phyloP scores from a whole-genome alignment of 768 basidiomycete genomes.

The Candolleomyces efflorescens region DNA sequence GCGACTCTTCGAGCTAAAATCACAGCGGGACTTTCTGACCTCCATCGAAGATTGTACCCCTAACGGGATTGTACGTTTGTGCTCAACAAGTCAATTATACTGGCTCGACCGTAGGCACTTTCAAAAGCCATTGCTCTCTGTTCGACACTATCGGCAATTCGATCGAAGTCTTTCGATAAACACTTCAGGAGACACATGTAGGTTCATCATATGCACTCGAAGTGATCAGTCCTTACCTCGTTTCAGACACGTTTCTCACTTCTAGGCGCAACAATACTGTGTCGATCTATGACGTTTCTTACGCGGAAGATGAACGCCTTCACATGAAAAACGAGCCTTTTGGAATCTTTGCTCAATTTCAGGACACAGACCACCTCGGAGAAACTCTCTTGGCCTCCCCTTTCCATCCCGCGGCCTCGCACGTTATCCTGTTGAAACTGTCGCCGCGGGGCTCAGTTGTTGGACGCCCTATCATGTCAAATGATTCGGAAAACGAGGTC shows the following conservation, averaged over 20 bases:
- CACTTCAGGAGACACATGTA: slow-evolving; percentile 27
- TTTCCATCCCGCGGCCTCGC: slow-evolving; percentile 12
- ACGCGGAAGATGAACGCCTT: slow-evolving; percentile 34
- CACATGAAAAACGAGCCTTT: slow-evolving; percentile 43
- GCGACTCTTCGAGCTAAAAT: neutral
- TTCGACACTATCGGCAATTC: slow-evolving; percentile 54
- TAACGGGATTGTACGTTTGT: slow-evolving; percentile 47
- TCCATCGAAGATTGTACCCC: slow-evolving; percentile 42
- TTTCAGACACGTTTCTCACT: slow-evolving; percentile 45
- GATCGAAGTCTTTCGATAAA: slow-evolving; percentile 53
- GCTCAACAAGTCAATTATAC: slow-evolving; percentile 56
- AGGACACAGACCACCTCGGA: neutral
- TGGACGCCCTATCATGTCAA: slow-evolving; percentile 36
- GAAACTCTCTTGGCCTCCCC: slow-evolving; percentile 23
- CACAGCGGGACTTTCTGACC: slow-evolving; percentile 41
- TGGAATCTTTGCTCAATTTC: slow-evolving; percentile 28
- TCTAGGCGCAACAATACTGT: slow-evolving; percentile 57
- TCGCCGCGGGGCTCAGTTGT: slow-evolving; percentile 40
- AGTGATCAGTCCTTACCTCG: neutral
- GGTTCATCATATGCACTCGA: neutral
- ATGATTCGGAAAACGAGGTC: slow-evolving; percentile 33
- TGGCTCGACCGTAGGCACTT: slow-evolving; percentile 69
- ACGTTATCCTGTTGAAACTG: slow-evolving; percentile 36
- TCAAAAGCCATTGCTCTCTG: slow-evolving; percentile 54
- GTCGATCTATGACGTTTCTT: slow-evolving; percentile 61